Base-by-base conservation (phyloP, 2,329 filamentous ascomycete genomes). In the Ophiostoma perfectum region DNA sequence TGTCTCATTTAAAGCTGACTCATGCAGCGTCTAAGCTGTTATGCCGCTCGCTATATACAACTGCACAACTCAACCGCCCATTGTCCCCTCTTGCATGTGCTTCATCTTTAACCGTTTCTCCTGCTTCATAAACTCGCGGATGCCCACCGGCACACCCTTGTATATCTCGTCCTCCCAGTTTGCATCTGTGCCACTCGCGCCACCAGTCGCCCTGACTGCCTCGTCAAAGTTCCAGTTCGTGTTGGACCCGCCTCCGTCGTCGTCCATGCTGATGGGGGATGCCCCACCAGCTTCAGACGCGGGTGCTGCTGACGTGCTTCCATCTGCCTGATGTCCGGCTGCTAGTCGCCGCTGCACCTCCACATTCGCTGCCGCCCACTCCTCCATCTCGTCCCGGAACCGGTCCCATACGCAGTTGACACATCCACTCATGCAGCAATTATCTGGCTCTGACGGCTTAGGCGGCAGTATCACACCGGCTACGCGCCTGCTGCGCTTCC, bases 371-470 rank as follows among this genome's bases (percentile, higher is more conserved):
- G 81, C 80, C 4, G 88, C 90, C 92, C 93, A 98, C 69, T 91
- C 90, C 77, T 98, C 93, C 79, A 98, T 84, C 66, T 98, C 95
- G 73, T 99, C 94, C 8, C 93, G 85, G 78, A 89, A 98, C 67
- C 87, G 83, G 74, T 97, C 93, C 93, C 93, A 98, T 2, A 98
- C 95, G 78, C 95, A 99, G 77, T 98, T 93, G 65, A 97, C 94
- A 77, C 95, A 99, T 3, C 95, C 95, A 75, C 91, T 95, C 95
- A 99, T 99, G 79, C 95, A 99, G 83, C 95, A 99, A 76, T 99
- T 97, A 75, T 98, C 95, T 3, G 95, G 95, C 78, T 99, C 94
- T 64, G 87, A 84, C 0, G 95, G 95, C 64, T 86, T 86, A 0
- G 93, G 93, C 1, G 95, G 95, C 4, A 98, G 90, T 18, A 87